phyloP scores from a whole-genome alignment of 225 moss, liverwort and hornwort species.

The Polytrichum formosum region DNA sequence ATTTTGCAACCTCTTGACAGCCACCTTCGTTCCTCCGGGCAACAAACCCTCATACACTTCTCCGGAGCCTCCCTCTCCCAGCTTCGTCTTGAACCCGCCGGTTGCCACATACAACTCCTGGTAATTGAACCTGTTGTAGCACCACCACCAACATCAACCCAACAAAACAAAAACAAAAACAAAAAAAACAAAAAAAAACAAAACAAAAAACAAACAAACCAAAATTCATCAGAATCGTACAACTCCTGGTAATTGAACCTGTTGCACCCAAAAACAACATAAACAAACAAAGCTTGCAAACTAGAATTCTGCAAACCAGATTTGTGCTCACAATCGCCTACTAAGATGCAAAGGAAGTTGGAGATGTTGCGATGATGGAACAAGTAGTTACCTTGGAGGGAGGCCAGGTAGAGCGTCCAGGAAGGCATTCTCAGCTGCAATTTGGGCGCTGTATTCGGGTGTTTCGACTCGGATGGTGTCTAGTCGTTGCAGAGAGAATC shows the following conservation, averaged over 20 bases:
- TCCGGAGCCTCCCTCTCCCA: conserved; percentile 62
- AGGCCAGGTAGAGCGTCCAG: conserved; percentile 52
- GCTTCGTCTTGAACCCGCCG: conserved; percentile 20
- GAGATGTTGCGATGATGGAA: not conserved
- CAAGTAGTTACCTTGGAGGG: conserved; percentile 33
- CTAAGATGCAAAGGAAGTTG: not conserved
- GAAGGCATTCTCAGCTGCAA: conserved; percentile 48
- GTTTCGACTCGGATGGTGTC: conserved; percentile 41
- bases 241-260: too few relatives aligned
- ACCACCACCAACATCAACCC: too few relatives aligned
- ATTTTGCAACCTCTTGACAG: conserved; percentile 49
- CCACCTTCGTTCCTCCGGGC: conserved; percentile 39
- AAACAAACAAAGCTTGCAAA: too few relatives aligned
- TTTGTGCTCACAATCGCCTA: too few relatives aligned
- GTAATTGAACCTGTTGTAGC: conserved; percentile 32
- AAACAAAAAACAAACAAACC: not conserved
- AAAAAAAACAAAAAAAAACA: too few relatives aligned
- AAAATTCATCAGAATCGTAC: too few relatives aligned
- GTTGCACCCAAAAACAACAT: too few relatives aligned
- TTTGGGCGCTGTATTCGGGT: conserved; percentile 19
- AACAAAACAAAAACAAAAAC: too few relatives aligned
- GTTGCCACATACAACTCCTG: conserved; percentile 43
- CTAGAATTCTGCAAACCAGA: too few relatives aligned
- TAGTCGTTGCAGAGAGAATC: conserved; percentile 39
- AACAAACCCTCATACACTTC: conserved; percentile 41